phyloP scores from a whole-genome alignment of 805 yeast species.

The Teunomyces cretensis region DNA sequence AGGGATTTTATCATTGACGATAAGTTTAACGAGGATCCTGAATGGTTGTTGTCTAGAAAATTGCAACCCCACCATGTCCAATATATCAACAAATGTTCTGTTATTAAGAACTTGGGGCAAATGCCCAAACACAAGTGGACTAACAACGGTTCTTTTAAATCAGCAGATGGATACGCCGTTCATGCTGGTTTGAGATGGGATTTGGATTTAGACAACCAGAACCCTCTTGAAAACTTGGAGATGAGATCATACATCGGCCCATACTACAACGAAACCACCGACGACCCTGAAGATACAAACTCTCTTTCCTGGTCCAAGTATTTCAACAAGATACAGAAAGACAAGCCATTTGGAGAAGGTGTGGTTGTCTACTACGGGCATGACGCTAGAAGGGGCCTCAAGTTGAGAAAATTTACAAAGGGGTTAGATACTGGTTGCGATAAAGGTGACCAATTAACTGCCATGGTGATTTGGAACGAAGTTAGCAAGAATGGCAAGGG shows the following conservation, averaged over 20 bases:
- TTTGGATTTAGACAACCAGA: constrained; percentile 53
- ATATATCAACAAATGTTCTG: constrained; percentile 62
- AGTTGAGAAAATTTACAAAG: constrained; percentile 59
- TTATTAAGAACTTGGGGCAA: constrained; percentile 61
- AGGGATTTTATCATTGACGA: neutral
- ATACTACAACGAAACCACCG: constrained; percentile 56
- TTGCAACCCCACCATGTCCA: constrained; percentile 60
- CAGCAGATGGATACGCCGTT: constrained; percentile 54
- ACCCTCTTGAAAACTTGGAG: constrained; percentile 61
- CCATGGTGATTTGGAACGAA: constrained; percentile 48
- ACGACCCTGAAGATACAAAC: constrained; percentile 35
- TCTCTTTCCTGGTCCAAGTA: constrained; percentile 57
- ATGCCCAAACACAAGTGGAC: constrained; percentile 44
- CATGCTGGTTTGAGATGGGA: constrained; percentile 85
- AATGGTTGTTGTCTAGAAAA: constrained; percentile 48
- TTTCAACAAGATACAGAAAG: constrained; percentile 49
- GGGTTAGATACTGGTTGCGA: constrained; percentile 87
- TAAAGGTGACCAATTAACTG: constrained; percentile 68
- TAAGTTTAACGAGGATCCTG: constrained; percentile 35
- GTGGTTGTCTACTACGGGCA: constrained; percentile 78
- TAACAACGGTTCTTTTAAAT: constrained; percentile 27
- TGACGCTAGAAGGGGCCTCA: constrained; percentile 78
- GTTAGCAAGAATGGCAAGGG: constrained; percentile 8
- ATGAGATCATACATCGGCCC: constrained; percentile 72
- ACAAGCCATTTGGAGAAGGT: constrained; percentile 28